These are phyloP conservation scores for Tetrahymena elliotti DNA, from an alignment of 73 alveolate genomes.

Conservation along the genomic window DNA sequence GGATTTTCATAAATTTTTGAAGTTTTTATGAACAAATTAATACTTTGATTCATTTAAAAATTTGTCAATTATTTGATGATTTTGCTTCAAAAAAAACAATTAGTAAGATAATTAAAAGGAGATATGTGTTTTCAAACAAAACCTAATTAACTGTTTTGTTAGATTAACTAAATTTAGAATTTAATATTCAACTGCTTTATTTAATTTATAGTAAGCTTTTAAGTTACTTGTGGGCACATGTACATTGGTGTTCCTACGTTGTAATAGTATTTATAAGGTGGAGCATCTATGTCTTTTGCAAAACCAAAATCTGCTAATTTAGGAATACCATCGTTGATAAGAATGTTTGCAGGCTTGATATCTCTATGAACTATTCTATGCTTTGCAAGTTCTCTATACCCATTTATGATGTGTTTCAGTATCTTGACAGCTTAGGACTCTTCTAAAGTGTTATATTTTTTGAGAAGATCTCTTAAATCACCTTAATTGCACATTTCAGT, in stretches of 20 bases:
- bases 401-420: slow-evolving; percentile 33
- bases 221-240: slow-evolving; percentile 32
- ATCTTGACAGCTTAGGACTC: slow-evolving; percentile 34
- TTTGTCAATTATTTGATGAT: not conserved
- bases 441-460: slow-evolving; percentile 1
- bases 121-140: not conserved
- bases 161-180: not conserved
- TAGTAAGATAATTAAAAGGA: not conserved
- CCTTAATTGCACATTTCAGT: slow-evolving; percentile 41
- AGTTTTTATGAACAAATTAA: not conserved
- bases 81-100: not conserved
- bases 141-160: too few relatives aligned
- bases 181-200: not conserved
- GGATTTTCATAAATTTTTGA: not conserved
- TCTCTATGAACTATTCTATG: slow-evolving; percentile 40
- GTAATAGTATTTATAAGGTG: slow-evolving; percentile 20
- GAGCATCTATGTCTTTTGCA: slow-evolving; percentile 23
- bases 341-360: slow-evolving; percentile 30
- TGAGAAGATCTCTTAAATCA: slow-evolving; percentile 19
- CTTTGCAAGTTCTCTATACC: slow-evolving; percentile 25
- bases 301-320: slow-evolving; percentile 41
- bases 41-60: not conserved
- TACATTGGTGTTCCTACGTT: slow-evolving; percentile 40
- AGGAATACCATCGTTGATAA: slow-evolving; percentile 28
- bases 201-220: not conserved